These are phyloP conservation scores for Epichloe gansuensis DNA, from an alignment of 2,329 filamentous ascomycete genomes.

Conservation along the genomic window DNA sequence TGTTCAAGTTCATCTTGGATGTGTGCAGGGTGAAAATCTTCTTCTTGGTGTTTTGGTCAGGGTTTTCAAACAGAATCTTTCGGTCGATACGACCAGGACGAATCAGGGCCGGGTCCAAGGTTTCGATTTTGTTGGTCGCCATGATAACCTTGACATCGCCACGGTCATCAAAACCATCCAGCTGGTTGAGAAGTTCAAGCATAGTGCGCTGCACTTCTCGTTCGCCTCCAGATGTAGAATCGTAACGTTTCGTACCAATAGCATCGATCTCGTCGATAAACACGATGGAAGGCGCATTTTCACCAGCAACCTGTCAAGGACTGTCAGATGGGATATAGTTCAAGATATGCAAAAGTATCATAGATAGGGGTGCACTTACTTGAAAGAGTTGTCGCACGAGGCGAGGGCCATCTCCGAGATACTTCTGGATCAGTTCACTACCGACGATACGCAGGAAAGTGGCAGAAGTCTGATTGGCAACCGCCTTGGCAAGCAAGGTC, in stretches of 20 bases:
- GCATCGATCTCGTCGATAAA: slow-evolving; percentile 99
- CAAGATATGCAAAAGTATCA: neutral
- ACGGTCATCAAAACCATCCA: slow-evolving; percentile 96
- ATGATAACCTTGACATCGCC: slow-evolving; percentile 99
- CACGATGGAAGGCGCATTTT: slow-evolving; percentile 92
- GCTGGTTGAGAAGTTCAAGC: slow-evolving; percentile 94
- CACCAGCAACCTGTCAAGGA: slow-evolving; percentile 60
- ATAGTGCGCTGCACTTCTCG: slow-evolving; percentile 97
- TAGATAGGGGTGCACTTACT: slow-evolving; percentile 26
- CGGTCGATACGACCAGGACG: slow-evolving; percentile 95
- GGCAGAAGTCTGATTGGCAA: slow-evolving; percentile 96
- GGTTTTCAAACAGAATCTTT: slow-evolving; percentile 71
- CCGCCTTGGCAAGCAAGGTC: slow-evolving; percentile 88
- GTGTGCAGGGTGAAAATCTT: slow-evolving; percentile 99
- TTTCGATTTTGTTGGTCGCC: slow-evolving; percentile 99
- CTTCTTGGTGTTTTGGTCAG: slow-evolving; percentile 74
- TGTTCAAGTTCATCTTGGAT: slow-evolving; percentile 92
- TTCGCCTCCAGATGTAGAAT: slow-evolving; percentile 92
- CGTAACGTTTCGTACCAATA: slow-evolving; percentile 97
- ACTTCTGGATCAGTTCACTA: slow-evolving; percentile 96
- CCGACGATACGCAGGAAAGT: slow-evolving; percentile 97
- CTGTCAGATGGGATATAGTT: slow-evolving; percentile 1
- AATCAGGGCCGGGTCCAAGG: slow-evolving; percentile 88
- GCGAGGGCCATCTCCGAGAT: slow-evolving; percentile 88
- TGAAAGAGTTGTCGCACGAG: slow-evolving; percentile 93